Base-by-base conservation (phyloP, 148 eudicot species). In the Silene uniflora region DNA sequence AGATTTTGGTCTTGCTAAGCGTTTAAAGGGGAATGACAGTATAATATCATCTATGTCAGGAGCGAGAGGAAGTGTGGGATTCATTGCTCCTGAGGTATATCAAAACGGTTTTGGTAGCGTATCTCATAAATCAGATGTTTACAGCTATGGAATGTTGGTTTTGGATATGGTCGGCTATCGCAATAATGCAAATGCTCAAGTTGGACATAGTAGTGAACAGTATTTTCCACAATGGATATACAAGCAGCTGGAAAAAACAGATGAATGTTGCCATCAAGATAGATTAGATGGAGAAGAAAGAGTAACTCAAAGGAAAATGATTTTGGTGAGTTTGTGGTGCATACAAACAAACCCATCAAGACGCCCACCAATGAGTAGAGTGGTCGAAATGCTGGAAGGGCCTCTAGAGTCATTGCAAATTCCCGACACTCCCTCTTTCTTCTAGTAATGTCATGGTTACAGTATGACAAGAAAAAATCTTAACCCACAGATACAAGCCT, bases 321-420 rank as follows among this genome's bases (percentile, higher is more conserved):
- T 82, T 0, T 19, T 84, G 68, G 89, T 86, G 72, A 77, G 85
- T 14, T 73, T 86, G 67, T 81, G 83, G 83, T 86, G 89, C 81
- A 81, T 81, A 17, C 83, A 86, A 67, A 77, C 81, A 13, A 60
- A 68, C 12, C 86, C 89, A 4, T 74, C 80, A 21, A 44, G 66
- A 10, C 78, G 85, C 2, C 87, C 85, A 10, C 6, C 81, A 63
- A 86, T 82, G 65, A 63, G 16, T 71, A 78, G 47, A 68, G 84
- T 78, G 39, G 75, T 80, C 73, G 87, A 86, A 46, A 86, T 80
- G 87, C 80, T 86, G 18, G 79, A 82, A 73, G 84, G 80, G 10
- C 56, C 77, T 10, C 29, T 75, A 17, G 75, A 82, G 18, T 66
- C 83, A 21, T 19, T 82, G 68, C 71, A 80, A 58, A 67, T 78